Conservation (phyloP, 371 early-diverging fungal genomes). For the Dichotomocladium elegans region DNA sequence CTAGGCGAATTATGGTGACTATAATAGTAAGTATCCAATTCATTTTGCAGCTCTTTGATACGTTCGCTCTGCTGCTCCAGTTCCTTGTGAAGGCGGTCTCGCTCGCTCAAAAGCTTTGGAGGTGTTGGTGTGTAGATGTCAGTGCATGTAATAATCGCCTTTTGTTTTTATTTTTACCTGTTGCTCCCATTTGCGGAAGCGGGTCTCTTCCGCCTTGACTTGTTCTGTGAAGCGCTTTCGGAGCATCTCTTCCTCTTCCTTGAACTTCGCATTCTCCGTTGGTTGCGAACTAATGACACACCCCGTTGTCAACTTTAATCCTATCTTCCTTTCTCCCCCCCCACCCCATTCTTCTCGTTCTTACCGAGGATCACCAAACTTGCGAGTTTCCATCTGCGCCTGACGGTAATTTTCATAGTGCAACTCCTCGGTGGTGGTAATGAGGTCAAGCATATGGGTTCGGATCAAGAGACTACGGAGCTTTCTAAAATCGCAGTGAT, state of each 20-base stretch:
- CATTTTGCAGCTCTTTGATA: constrained; percentile 87
- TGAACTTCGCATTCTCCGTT: constrained; percentile 84
- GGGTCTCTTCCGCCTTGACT: constrained; percentile 87
- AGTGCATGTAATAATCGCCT: constrained; percentile 41
- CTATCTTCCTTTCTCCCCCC: background rate
- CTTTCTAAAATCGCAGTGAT: constrained; percentile 90
- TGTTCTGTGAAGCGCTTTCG: constrained; percentile 92
- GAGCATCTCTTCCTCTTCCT: constrained; percentile 91
- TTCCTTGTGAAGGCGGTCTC: constrained; percentile 93
- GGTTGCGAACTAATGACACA: constrained; percentile 1
- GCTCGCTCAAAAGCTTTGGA: constrained; percentile 80
- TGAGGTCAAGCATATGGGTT: constrained; percentile 93
- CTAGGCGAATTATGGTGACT: constrained; percentile 34
- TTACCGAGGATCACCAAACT: constrained; percentile 76
- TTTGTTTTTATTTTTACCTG: constrained; percentile 10
- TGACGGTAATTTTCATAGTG: constrained; percentile 93
- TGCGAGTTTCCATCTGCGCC: constrained; percentile 79
- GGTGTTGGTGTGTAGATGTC: background rate
- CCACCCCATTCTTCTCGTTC: too few relatives aligned
- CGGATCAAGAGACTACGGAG: constrained; percentile 91
- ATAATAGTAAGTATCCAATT: constrained; percentile 57
- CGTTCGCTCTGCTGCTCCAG: constrained; percentile 87
- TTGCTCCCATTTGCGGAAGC: constrained; percentile 97
- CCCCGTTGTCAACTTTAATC: background rate
- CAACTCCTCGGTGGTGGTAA: constrained; percentile 84